phyloP scores from a whole-genome alignment of 306 rosid genomes.

The Vigna mungo region DNA sequence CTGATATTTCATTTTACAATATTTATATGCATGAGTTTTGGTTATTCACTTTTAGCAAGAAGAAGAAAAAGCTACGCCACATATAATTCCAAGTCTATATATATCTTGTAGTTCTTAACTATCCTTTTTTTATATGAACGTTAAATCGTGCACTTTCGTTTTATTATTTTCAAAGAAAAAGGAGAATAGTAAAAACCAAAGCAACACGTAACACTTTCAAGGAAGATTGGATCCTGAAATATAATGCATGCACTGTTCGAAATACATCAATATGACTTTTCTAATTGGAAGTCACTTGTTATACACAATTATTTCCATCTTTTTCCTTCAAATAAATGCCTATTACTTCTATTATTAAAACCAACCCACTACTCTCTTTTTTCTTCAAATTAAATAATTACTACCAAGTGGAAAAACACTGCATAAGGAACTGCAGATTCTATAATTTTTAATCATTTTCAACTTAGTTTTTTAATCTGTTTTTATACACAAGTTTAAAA shows the following conservation, averaged over 20 bases:
- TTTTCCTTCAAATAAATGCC: background rate
- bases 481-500: background rate
- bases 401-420: background rate
- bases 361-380: constrained; percentile 17
- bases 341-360: constrained; percentile 9
- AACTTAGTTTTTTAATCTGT: background rate
- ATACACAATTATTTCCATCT: constrained; percentile 3
- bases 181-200: background rate
- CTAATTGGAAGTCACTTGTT: background rate
- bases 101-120: too few relatives aligned
- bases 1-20: too few relatives aligned
- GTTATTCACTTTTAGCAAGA: too few relatives aligned
- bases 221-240: background rate
- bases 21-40: too few relatives aligned
- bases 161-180: background rate
- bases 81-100: too few relatives aligned
- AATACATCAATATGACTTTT: background rate
- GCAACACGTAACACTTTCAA: background rate
- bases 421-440: background rate
- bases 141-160: background rate
- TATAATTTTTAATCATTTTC: background rate
- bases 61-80: too few relatives aligned
- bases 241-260: constrained; percentile 11
- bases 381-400: background rate
- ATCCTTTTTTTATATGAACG: too few relatives aligned